Base-by-base conservation (phyloP, 768 basidiomycete species). In the Agaricus subrufescens region DNA sequence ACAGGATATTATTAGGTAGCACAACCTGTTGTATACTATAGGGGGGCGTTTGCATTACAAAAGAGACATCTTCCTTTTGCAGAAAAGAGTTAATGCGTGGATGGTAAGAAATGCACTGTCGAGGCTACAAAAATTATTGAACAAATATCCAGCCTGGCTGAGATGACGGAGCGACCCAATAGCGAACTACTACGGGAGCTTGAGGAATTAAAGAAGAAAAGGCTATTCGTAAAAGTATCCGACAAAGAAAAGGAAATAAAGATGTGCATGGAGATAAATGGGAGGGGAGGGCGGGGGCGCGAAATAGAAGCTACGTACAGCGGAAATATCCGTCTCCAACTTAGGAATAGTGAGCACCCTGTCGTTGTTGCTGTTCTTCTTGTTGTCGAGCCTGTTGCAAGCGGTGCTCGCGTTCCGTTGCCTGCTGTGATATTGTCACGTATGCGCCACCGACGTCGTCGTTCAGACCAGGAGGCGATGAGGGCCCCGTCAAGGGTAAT, bases 391-490 rank as follows among this genome's bases (percentile, higher is more conserved):
- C 37, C 27, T 56, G 55, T 27, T 72, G 70, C 66, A 78, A 67
- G 37, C 75, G 71, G 60, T 80, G 79, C 68, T 83, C 81, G 62
- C 85, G 82, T 69, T 91, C 87, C 65, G 83, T 85, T 29, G 83
- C 91, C 64, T 84, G 83, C 61, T 89, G 87, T 42, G 91, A 93
- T 51, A 94, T 76, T 14, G 92, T 94, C 63, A 93, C 84, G 66
- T 94, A 93, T 14, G 91, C 88, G 49, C 91, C 86, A 57, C 91
- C 91, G 43, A 81, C 75, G 70, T 91, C 91, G 62, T 91, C 89
- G 46, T 67, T 74, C 38, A 91, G 73, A 57, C 89, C 89, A 27
- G 91, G 89, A 6, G 90, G 89, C 15, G 84, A 79, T 14, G 82
- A 71, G 27, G 86, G 85, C 43, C 69, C 69, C 56, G 73, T 71